Evolutionary conservation across 306 rosid genomes (phyloP).

Genomic region (Spatholobus suberectus): DNA sequence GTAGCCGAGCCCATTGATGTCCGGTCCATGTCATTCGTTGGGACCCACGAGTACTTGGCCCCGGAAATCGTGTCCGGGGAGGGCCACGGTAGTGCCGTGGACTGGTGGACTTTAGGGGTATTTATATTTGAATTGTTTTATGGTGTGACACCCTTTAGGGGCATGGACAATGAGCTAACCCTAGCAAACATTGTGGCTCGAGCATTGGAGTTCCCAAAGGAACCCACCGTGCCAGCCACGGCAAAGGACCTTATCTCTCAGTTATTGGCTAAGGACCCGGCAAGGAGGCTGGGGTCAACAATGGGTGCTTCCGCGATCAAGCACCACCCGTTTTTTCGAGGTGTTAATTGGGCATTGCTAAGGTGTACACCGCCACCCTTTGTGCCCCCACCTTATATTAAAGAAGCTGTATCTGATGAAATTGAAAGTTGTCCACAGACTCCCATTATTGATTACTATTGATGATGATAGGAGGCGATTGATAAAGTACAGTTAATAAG

Average conservation of each 20-base stretch:
- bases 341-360: constrained; percentile 67
- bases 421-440: constrained; percentile 68
- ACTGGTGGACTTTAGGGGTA: constrained; percentile 71
- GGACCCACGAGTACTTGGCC: constrained; percentile 75
- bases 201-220: constrained; percentile 69
- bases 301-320: constrained; percentile 63
- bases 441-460: constrained; percentile 71
- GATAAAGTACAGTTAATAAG: constrained; percentile 30
- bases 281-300: constrained; percentile 54
- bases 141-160: constrained; percentile 63
- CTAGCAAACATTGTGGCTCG: constrained; percentile 68
- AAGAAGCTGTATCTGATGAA: constrained; percentile 57
- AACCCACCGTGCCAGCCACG: constrained; percentile 58
- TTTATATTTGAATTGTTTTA: constrained; percentile 62
- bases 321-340: constrained; percentile 59
- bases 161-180: constrained; percentile 60
- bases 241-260: constrained; percentile 64
- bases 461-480: not conserved
- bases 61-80: constrained; percentile 67
- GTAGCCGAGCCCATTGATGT: constrained; percentile 65
- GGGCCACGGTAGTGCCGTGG: constrained; percentile 68
- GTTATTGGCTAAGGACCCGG: constrained; percentile 58
- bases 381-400: constrained; percentile 62
- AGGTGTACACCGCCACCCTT: constrained; percentile 61
- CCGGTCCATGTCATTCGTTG: constrained; percentile 66